Evolutionary conservation across 345 rosid genomes (phyloP).

Genomic region (Citrus medica): DNA sequence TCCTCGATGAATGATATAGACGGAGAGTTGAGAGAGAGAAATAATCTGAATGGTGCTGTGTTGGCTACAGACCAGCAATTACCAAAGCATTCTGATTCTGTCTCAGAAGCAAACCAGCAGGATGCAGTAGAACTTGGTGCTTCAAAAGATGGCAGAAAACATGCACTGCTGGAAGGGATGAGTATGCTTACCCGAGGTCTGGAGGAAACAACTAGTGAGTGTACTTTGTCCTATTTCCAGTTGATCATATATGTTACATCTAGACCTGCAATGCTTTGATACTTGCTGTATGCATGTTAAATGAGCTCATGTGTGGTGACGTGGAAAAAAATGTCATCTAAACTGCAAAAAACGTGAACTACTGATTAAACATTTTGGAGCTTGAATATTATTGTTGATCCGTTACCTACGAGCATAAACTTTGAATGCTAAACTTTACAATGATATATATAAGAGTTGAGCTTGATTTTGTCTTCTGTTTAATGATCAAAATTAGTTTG

Average conservation of each 20-base stretch:
- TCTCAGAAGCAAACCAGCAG: constrained; percentile 14
- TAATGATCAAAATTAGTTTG: background rate
- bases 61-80: constrained; percentile 33
- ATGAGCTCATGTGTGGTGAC: background rate
- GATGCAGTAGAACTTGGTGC: constrained; percentile 15
- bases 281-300: background rate
- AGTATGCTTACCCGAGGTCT: constrained; percentile 28
- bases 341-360: background rate
- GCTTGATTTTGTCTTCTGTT: too few species aligned
- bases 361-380: background rate
- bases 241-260: background rate
- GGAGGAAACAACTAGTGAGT: constrained; percentile 50
- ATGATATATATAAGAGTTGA: too few species aligned
- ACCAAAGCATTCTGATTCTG: constrained; percentile 12
- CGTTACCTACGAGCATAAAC: too few species aligned
- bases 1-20: constrained; percentile 18
- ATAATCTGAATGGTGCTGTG: constrained; percentile 40
- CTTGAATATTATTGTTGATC: background rate
- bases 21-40: constrained; percentile 36
- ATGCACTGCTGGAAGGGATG: constrained; percentile 23
- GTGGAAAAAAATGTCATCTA: background rate
- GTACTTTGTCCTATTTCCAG: background rate
- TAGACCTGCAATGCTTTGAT: background rate
- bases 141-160: constrained; percentile 20
- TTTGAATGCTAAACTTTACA: too few species aligned